Base-by-base conservation (phyloP, 768 basidiomycete species). In the Neoboletus magnificus region DNA sequence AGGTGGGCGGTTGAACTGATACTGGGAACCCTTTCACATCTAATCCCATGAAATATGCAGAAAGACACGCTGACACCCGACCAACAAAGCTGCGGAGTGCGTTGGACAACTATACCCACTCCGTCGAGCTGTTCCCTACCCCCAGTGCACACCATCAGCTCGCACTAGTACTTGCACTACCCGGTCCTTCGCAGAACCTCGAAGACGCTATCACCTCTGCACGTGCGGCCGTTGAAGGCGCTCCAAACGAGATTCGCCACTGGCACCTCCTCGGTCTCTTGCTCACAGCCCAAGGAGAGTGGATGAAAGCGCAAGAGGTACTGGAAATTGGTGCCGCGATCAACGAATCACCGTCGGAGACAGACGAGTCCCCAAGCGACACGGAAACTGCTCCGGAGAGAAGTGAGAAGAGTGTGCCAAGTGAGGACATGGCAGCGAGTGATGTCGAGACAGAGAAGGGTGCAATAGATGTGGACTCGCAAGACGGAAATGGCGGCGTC, bases 191-290 rank as follows among this genome's bases (percentile, higher is more conserved):
- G 5, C 84, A 86, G 25, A 80, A 90, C 58, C 72, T 94, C 33
- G 76, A 82, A n/a, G 73, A 77, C 29, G 91, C 94, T 0, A 79
- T 89, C 8, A 71, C 78, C 15, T 75, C 83, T 48, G 89, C 91
- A 0, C 84, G 86, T 7, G 64, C 75, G 4, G 89, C 93, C 1
- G 83, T 96, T 3, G 89, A 94, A 67, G 76, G 78, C 7, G 83
- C 87, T 30, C 76, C 86, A 0, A 73, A 69, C 32, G 79, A 82
- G 56, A 69, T 90, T 25, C 80, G 91, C 40, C 87, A 89, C 50
- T 98, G 94, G 95, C 96, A 98, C 71, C 80, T 98, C 16, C 78
- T 98, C 0, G 93, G 89, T 0, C 74, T 98, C 5, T 70, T 96
- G 12, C 77, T 95, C n/a, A 84, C 85, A 0, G 86, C 89, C 10